phyloP scores from a whole-genome alignment of 1,284 basidiomycete species.

The Boletus semigastroideus region DNA sequence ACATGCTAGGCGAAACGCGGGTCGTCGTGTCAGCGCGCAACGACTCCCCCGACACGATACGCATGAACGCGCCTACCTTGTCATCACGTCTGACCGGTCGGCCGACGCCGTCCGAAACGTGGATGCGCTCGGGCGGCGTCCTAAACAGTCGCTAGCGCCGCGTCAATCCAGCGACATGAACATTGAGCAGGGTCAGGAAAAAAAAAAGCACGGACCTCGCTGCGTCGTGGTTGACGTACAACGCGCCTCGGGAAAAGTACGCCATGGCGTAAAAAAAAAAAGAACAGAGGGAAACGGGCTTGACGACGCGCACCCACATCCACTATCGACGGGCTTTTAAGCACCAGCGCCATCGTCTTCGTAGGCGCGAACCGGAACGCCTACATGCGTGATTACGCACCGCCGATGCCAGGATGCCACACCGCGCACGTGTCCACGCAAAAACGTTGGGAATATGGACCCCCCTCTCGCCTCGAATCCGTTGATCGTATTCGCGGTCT shows the following conservation, averaged over 20 bases:
- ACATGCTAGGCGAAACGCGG: slow-evolving; percentile 3
- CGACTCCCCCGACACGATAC: not conserved
- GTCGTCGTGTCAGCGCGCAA: slow-evolving; percentile 2
- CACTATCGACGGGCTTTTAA: slow-evolving; percentile 8
- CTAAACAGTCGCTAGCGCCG: slow-evolving; percentile 7
- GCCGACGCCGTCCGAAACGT: slow-evolving; percentile 8
- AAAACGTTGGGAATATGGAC: no score
- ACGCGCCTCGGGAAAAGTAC: not conserved
- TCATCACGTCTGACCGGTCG: not conserved
- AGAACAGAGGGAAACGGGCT: no score
- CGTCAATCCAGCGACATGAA: not conserved
- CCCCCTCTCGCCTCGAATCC: no score
- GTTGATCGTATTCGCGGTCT: no score
- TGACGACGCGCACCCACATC: not conserved
- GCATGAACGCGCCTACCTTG: slow-evolving; percentile 7
- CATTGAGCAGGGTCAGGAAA: not conserved
- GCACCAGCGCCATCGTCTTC: no score
- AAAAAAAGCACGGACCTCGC: slow-evolving; percentile 12
- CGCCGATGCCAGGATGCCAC: no score
- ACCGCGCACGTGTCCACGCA: no score
- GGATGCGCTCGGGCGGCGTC: not conserved
- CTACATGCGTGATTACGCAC: no score
- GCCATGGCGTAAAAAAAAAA: not conserved
- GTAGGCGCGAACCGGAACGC: no score
- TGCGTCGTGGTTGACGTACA: not conserved